Percentiles rank a stretch among this genome's conserved stretches.
phyloP scores from a whole-genome alignment of 1,284 basidiomycete species.

The Ganoderma multipileum region DNA sequence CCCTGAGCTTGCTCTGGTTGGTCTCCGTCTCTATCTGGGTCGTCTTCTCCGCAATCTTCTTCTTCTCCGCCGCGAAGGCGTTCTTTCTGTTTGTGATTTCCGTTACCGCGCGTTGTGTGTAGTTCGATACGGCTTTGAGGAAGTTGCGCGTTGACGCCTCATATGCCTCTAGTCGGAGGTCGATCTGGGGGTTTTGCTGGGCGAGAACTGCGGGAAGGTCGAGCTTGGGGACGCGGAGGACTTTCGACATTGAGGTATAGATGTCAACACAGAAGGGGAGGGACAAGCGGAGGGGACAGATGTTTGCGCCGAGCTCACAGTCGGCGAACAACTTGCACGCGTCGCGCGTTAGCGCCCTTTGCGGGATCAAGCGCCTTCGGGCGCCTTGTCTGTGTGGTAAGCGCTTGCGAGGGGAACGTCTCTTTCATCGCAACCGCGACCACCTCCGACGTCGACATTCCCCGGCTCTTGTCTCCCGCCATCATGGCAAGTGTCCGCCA shows the following conservation, averaged over 20 bases:
- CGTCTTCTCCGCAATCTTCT: constrained; percentile 60
- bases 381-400: background rate
- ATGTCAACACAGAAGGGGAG: background rate
- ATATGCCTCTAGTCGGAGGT: constrained; percentile 66
- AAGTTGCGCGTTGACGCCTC: constrained; percentile 73
- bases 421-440: constrained; percentile 1
- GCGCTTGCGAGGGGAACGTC: background rate
- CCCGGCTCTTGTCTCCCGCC: background rate
- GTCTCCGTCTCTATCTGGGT: constrained; percentile 69
- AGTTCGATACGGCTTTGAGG: constrained; percentile 69
- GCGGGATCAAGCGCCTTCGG: too few species aligned
- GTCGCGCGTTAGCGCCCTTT: background rate
- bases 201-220: constrained; percentile 65
- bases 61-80: constrained; percentile 63
- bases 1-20: constrained; percentile 71
- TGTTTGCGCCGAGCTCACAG: background rate
- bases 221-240: constrained; percentile 62
- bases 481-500: background rate
- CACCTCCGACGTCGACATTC: background rate
- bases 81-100: constrained; percentile 68
- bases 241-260: constrained; percentile 40
- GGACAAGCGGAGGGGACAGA: background rate
- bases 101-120: constrained; percentile 68
- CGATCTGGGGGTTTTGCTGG: constrained; percentile 65
- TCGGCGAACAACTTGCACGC: background rate